Percentiles rank a stretch among this genome's conserved stretches.
phyloP scores from a whole-genome alignment of 305 asterid species.

The Fraxinus albicans region DNA sequence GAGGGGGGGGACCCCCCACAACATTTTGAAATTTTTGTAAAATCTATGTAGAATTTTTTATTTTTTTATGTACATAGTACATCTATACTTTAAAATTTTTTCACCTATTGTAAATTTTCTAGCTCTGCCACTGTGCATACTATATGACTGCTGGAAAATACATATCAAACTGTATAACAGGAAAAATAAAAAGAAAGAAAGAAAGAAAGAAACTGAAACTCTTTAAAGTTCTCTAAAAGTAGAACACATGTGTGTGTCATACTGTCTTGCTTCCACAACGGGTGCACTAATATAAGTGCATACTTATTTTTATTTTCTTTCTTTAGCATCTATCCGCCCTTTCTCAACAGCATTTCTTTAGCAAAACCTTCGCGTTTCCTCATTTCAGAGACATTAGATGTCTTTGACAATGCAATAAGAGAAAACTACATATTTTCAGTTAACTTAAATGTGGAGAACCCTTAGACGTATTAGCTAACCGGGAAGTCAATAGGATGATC shows the following conservation, averaged over 20 bases:
- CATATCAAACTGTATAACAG: not conserved
- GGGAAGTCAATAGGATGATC: not conserved
- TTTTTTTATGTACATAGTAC: not conserved
- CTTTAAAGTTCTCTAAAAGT: not conserved
- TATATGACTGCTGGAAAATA: not conserved
- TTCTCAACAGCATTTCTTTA: not conserved
- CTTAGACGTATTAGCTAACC: not conserved
- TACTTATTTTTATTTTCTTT: not conserved
- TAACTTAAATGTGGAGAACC: not conserved
- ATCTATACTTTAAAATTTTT: not conserved
- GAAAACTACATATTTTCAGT: not conserved
- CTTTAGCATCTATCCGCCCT: not conserved
- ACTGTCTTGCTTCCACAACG: not conserved
- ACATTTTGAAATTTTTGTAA: no score
- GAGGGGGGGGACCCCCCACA: no score
- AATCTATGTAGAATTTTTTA: no score
- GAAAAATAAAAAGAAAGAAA: not conserved
- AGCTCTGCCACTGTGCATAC: not conserved
- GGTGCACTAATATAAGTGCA: not conserved
- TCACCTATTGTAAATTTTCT: not conserved
- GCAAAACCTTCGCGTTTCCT: not conserved
- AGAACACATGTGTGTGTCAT: not conserved
- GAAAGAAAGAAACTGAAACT: not conserved
- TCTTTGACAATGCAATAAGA: not conserved
- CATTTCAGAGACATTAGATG: not conserved